Base-by-base conservation (phyloP, 148 eudicot species). In the Mesembryanthemum crystallinum region DNA sequence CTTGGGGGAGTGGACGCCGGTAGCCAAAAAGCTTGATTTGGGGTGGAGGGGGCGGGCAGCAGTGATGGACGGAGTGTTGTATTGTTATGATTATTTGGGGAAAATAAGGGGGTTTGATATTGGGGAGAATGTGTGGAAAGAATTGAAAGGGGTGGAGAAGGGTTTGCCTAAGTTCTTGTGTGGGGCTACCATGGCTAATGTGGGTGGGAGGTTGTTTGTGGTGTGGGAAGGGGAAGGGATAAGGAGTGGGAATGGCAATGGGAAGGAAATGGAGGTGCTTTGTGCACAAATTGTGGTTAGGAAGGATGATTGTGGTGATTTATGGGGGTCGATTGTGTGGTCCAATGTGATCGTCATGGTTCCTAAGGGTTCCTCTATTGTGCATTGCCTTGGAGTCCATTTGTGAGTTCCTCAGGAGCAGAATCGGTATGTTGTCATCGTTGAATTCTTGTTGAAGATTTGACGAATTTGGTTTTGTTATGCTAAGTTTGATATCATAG, bases 41-140 rank as follows among this genome's bases (percentile, higher is more conserved):
- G 98, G 93, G 80, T 91, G 98, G 98, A 79, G 97, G 67, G 98
- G 97, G n/a, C 74, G 98, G 75, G 95, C 88, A 0, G 89, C 90
- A 9, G 95, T 90, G 29, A 90, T 94, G 69, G 93, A 76, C 20
- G 91, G 86, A 25, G 86, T 94, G 71, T 59, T 94, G 90, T 94
- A 90, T 85, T 91, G 91, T 75, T 94, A 94, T 85, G 97, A 94
- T 77, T 91, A 83, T 78, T 82, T 94, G 84, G 98, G 98, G 85
- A 94, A 82, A 81, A 89, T 94, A 24, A 82, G 86, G 64, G 98
- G 97, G 75, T 94, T 88, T 79, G 89, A 87, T 83, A 82, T 82
- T 76, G 88, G 32, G 83, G 80, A 74, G 74, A 86, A 91, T 82
- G 75, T 71, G 78, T 91, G 97, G 98, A 88, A 81, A 79, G 95